phyloP scores from a whole-genome alignment of 176 grass and related monocot genomes.

The Rhynchospora tenuis region DNA sequence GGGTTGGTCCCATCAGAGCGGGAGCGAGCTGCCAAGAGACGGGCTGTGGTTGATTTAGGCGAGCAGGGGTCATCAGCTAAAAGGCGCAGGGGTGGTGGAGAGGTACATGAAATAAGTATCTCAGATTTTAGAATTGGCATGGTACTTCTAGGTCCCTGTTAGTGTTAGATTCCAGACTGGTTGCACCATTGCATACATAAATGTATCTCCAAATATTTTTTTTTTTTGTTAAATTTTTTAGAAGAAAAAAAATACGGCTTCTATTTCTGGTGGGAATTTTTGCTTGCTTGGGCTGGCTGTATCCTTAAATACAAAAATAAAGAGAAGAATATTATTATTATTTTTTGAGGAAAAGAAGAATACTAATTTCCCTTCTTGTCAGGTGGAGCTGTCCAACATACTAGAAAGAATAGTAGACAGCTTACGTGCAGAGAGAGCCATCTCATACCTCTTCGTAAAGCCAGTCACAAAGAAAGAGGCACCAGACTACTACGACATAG shows the following conservation, averaged over 20 bases:
- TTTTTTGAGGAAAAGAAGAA: not conserved
- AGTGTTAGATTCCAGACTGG: not conserved
- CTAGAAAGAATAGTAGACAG: conserved; percentile 67
- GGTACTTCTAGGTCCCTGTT: not conserved
- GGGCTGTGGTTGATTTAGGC: conserved; percentile 34
- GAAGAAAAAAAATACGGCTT: not conserved
- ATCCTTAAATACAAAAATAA: not conserved
- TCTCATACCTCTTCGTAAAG: conserved; percentile 74
- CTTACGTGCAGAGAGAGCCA: conserved; percentile 20
- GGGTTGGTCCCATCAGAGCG: conserved; percentile 37
- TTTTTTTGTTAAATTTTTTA: not conserved
- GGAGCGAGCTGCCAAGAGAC: conserved; percentile 49
- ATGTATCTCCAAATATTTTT: not conserved
- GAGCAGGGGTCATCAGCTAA: conserved; percentile 53
- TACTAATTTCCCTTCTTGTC: conserved; percentile 14
- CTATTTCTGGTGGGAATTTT: not conserved
- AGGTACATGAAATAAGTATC: conserved; percentile 39
- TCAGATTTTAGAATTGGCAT: not conserved
- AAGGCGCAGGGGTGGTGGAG: conserved; percentile 81
- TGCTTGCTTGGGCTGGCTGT: not conserved
- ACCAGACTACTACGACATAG: conserved; percentile 64
- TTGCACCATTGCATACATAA: conserved; percentile 15
- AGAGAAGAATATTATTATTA: too few relatives aligned
- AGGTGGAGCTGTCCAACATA: conserved; percentile 91
- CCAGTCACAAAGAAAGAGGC: conserved; percentile 88